phyloP scores from a whole-genome alignment of 257 asterid genomes.

The Catharanthus roseus region DNA sequence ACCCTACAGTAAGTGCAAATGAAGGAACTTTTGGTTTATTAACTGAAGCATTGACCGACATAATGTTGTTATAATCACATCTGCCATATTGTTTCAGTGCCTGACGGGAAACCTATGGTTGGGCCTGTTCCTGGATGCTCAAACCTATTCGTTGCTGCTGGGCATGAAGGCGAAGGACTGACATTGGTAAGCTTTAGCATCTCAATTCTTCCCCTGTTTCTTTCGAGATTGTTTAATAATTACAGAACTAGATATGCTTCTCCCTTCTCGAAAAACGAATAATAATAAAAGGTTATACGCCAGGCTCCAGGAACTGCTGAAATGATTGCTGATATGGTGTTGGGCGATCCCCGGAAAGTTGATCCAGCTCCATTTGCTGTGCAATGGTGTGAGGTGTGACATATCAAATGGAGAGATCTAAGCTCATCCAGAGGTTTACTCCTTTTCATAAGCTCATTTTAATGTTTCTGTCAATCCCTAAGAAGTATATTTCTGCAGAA shows the following conservation, averaged over 20 bases:
- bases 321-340: constrained; percentile 74
- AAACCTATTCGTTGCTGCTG: constrained; percentile 68
- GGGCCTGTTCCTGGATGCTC: constrained; percentile 71
- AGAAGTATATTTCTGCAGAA: no score
- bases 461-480: neutral
- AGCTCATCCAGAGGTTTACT: neutral
- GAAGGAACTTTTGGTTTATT: neutral
- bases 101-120: constrained; percentile 82
- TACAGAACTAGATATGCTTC: neutral
- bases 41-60: neutral
- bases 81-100: constrained; percentile 40
- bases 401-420: neutral
- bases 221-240: neutral
- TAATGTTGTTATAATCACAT: constrained; percentile 5
- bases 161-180: constrained; percentile 99
- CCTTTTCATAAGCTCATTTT: neutral
- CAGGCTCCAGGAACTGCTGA: constrained; percentile 97
- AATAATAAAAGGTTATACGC: constrained; percentile 1
- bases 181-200: constrained; percentile 47
- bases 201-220: neutral
- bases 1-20: constrained; percentile 77
- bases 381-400: constrained; percentile 17
- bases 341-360: constrained; percentile 60
- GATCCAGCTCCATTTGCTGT: constrained; percentile 60
- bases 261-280: neutral